These are phyloP conservation scores for Aspergillus pseudotamarii DNA, from an alignment of 2,329 filamentous ascomycete species.

Conservation along the genomic window DNA sequence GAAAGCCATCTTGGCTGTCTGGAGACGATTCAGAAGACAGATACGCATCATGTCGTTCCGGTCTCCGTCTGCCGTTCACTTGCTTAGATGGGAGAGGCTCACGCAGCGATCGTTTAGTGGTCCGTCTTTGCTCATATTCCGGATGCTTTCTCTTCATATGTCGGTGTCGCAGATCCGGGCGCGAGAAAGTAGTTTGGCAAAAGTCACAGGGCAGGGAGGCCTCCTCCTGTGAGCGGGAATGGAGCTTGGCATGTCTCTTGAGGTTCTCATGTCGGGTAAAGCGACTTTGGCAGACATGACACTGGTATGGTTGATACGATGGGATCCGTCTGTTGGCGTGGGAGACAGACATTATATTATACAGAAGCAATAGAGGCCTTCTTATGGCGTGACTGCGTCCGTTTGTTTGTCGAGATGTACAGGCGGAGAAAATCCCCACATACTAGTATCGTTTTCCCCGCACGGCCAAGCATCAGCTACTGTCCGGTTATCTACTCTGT, in stretches of 20 bases:
- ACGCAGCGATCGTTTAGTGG: constrained; percentile 3
- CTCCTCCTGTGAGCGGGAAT: constrained; percentile 35
- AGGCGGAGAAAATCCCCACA: constrained; percentile 5
- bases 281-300: constrained; percentile 40
- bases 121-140: constrained; percentile 22
- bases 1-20: constrained; percentile 6
- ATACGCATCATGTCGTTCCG: not conserved
- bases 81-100: not conserved
- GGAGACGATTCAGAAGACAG: constrained; percentile 6
- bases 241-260: constrained; percentile 46
- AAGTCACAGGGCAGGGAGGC: constrained; percentile 39
- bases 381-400: not conserved
- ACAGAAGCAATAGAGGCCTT: not conserved
- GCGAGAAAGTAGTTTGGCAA: constrained; percentile 46
- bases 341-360: constrained; percentile 3
- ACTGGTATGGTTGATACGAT: constrained; percentile 44
- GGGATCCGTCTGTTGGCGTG: constrained; percentile 6
- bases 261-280: constrained; percentile 47
- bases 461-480: not conserved
- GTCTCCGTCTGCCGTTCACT: not conserved
- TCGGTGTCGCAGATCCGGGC: constrained; percentile 43
- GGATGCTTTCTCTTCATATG: constrained; percentile 49
- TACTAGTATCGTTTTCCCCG: not conserved
- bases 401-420: not conserved
- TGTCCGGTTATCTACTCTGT: not conserved